These are phyloP conservation scores for Talaromyces pinophilus DNA, from an alignment of 2,329 filamentous ascomycete species.

Conservation along the genomic window DNA sequence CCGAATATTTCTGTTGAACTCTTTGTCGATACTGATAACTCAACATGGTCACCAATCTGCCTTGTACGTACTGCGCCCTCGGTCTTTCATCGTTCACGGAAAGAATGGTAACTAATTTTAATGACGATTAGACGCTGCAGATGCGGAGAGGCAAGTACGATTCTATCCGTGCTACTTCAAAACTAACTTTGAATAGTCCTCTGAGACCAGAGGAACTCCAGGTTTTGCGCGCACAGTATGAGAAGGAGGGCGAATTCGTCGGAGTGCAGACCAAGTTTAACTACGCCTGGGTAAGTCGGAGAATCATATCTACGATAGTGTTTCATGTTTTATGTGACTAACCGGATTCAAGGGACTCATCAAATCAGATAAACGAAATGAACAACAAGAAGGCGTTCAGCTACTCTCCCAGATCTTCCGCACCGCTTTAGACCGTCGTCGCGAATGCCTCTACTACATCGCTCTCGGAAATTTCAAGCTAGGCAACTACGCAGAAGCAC, in stretches of 20 bases:
- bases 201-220: slow-evolving; percentile 89
- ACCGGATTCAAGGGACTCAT: slow-evolving; percentile 72
- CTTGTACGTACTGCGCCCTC: slow-evolving; percentile 44
- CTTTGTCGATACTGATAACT: not conserved
- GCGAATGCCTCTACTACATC: slow-evolving; percentile 98
- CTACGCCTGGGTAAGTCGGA: slow-evolving; percentile 84
- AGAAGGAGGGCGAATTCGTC: slow-evolving; percentile 96
- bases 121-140: slow-evolving; percentile 74
- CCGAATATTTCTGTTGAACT: not conserved
- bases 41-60: slow-evolving; percentile 51
- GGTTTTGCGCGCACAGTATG: slow-evolving; percentile 89
- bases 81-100: slow-evolving; percentile 5
- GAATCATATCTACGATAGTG: not conserved
- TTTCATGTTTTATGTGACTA: slow-evolving; percentile 2
- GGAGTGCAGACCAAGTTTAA: slow-evolving; percentile 99
- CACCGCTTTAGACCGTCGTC: slow-evolving; percentile 83
- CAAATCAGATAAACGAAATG: slow-evolving; percentile 78
- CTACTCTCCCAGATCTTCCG: slow-evolving; percentile 97
- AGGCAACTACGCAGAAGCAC: slow-evolving; percentile 92
- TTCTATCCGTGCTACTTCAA: not conserved
- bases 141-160: slow-evolving; percentile 81
- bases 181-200: slow-evolving; percentile 57
- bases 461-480: slow-evolving; percentile 97
- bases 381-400: slow-evolving; percentile 92
- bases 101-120: slow-evolving; percentile 1